These are phyloP conservation scores for Exophiala xenobiotica DNA, from an alignment of 2,329 filamentous ascomycete genomes.

Conservation along the genomic window DNA sequence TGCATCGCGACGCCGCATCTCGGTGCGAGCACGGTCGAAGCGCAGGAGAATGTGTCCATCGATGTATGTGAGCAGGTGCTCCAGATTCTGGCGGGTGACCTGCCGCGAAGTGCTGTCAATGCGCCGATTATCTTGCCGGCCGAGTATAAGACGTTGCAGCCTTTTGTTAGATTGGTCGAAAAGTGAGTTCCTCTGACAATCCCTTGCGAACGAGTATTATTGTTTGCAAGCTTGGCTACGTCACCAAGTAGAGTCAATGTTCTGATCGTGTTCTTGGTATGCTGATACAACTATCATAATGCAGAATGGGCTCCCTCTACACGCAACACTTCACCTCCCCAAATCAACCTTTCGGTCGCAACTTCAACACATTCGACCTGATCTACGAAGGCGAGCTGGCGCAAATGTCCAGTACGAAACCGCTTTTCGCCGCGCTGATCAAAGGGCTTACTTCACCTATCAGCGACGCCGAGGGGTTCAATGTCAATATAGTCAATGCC, in stretches of 20 bases:
- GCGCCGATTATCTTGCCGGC: constrained; percentile 78
- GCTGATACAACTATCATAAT: no score
- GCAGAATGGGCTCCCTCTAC: constrained; percentile 68
- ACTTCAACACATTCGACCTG: constrained; percentile 64
- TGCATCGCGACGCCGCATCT: constrained; percentile 78
- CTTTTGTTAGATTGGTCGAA: constrained; percentile 73
- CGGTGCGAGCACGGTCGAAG: constrained; percentile 76
- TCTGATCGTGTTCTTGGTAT: no score
- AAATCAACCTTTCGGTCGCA: constrained; percentile 53
- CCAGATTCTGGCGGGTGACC: constrained; percentile 67
- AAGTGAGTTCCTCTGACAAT: constrained; percentile 45
- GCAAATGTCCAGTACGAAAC: constrained; percentile 69
- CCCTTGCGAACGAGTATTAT: no score
- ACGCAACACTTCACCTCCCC: constrained; percentile 66
- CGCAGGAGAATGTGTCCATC: constrained; percentile 79
- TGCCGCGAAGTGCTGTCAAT: constrained; percentile 76
- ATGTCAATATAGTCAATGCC: constrained; percentile 83
- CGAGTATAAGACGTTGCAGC: constrained; percentile 74
- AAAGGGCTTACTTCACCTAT: constrained; percentile 73
- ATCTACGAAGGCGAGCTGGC: constrained; percentile 75
- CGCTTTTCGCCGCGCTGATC: constrained; percentile 73
- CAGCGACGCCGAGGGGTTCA: constrained; percentile 62
- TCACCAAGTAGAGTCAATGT: no score
- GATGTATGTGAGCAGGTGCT: constrained; percentile 80
- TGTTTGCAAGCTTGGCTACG: no score